phyloP scores from a whole-genome alignment of 1,139 yeast species.

The Waltiozyma sp. region DNA sequence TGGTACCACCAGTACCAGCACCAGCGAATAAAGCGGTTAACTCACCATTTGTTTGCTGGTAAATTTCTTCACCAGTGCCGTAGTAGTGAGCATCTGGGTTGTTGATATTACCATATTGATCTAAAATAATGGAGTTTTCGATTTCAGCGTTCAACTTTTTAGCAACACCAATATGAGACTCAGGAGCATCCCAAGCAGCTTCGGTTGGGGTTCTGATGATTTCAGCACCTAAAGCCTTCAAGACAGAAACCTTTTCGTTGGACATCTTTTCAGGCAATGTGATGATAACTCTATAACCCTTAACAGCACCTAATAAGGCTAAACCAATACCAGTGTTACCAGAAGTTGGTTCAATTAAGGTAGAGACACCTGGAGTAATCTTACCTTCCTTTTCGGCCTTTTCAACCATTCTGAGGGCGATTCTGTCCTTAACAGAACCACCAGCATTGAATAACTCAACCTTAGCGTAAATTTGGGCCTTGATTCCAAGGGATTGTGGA shows the following conservation, averaged over 20 bases:
- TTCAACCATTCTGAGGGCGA: constrained; percentile 77
- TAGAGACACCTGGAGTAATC: constrained; percentile 71
- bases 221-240: constrained; percentile 86
- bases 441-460: constrained; percentile 85
- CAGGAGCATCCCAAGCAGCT: constrained; percentile 92
- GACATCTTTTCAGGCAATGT: constrained; percentile 91
- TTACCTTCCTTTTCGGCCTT: constrained; percentile 74
- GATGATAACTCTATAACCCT: constrained; percentile 79
- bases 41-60: constrained; percentile 70
- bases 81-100: constrained; percentile 79
- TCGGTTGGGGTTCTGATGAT: constrained; percentile 88
- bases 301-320: constrained; percentile 79
- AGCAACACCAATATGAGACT: constrained; percentile 86
- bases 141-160: constrained; percentile 71
- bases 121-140: constrained; percentile 77
- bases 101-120: constrained; percentile 70
- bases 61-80: constrained; percentile 81
- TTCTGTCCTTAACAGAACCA: constrained; percentile 92
- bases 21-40: constrained; percentile 77
- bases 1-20: constrained; percentile 86
- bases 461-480: constrained; percentile 78
- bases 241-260: constrained; percentile 78
- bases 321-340: constrained; percentile 88
- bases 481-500: constrained; percentile 69
- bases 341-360: constrained; percentile 82